Evolutionary conservation across 1,284 basidiomycete species (phyloP).

Genomic region (Ceratobasidium sp.): DNA sequence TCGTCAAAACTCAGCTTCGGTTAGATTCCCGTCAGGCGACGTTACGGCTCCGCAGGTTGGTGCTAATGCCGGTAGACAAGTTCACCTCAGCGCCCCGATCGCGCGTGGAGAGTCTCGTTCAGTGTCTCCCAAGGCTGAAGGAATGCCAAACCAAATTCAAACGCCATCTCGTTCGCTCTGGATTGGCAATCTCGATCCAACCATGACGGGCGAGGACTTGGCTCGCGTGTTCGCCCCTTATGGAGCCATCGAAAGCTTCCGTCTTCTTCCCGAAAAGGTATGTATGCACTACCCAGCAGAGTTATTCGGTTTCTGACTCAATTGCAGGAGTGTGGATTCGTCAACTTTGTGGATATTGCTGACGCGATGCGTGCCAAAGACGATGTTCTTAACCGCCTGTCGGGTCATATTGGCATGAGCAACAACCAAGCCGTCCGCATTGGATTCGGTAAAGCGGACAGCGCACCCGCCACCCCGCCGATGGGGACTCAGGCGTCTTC

Average conservation of each 20-base stretch:
- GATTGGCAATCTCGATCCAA: slow-evolving; percentile 96
- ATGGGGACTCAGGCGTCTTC: slow-evolving; percentile 40
- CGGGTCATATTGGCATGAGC: slow-evolving; percentile 91
- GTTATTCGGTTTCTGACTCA: background rate
- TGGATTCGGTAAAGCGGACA: slow-evolving; percentile 97
- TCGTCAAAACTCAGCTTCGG: slow-evolving; percentile 48
- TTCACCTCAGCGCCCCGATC: slow-evolving; percentile 40
- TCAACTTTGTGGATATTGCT: slow-evolving; percentile 94
- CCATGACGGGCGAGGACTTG: slow-evolving; percentile 92
- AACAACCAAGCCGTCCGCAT: slow-evolving; percentile 94
- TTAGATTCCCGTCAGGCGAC: slow-evolving; percentile 73
- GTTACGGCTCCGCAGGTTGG: slow-evolving; percentile 38
- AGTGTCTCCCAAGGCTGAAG: slow-evolving; percentile 79
- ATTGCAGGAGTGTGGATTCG: slow-evolving; percentile 92
- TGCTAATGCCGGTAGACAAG: slow-evolving; percentile 14
- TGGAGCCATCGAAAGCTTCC: slow-evolving; percentile 93
- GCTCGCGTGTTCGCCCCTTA: slow-evolving; percentile 95
- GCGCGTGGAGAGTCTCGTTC: slow-evolving; percentile 55
- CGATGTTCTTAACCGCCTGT: slow-evolving; percentile 92
- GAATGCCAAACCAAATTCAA: slow-evolving; percentile 68
- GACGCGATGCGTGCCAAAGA: slow-evolving; percentile 97
- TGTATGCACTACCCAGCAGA: slow-evolving; percentile 44
- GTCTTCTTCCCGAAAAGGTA: slow-evolving; percentile 95
- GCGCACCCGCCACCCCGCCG: slow-evolving; percentile 83
- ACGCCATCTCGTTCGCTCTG: slow-evolving; percentile 94